Base-by-base conservation (phyloP, 2,329 filamentous ascomycete genomes). In the Diplocarpon rosae region DNA sequence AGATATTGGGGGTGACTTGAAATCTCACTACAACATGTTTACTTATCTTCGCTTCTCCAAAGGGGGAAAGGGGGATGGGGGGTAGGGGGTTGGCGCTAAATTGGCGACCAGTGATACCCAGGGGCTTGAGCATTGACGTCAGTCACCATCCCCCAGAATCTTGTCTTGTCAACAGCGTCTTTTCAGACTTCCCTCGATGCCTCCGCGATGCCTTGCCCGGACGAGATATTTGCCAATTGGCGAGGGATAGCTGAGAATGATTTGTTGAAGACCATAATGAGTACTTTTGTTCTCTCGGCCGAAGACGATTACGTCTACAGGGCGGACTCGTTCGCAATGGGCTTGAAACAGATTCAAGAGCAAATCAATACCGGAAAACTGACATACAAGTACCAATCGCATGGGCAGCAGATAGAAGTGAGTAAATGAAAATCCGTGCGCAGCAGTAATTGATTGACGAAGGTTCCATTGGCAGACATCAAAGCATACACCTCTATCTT, bases 401-500 rank as follows among this genome's bases (percentile, higher is more conserved):
- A 55, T 47, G 52, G 52, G 3, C 37, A 57, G 14, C 39, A 46
- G 20, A 42, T 56, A 9, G 43, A 52, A 34, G 52, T 53, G 43
- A 12, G 17, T n/a, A 9, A 2, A 5, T 5, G 32, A 9, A 17
- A 10, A 1, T 28, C 16, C 1, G 9, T 28, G 8, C 12, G 10
- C 37, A 39, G 13, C 24, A 45, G 32, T 15, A 29, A 38, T 48
- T 55, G 44, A 56, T 38, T 52, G 46, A 54, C 41, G 1, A 39
- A 54, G 55, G 40, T 56, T 12, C 20, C 54, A 29, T 13, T 46
- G 15, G 53, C 69, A 43, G 83, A 87, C 55, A 72, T 82, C 45
- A 69, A 72, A 35, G 75, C 81, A 14, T 87, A 88, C 66, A 72
- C 76, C 31, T 67, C 73, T 38, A 69, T 88, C 56, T 87, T 86